A percentile compares a stretch with the other conserved stretches of the same genome.
These are phyloP conservation scores for Mallotus nudiflorus DNA, from an alignment of 345 rosid genomes.

Conservation along the genomic window DNA sequence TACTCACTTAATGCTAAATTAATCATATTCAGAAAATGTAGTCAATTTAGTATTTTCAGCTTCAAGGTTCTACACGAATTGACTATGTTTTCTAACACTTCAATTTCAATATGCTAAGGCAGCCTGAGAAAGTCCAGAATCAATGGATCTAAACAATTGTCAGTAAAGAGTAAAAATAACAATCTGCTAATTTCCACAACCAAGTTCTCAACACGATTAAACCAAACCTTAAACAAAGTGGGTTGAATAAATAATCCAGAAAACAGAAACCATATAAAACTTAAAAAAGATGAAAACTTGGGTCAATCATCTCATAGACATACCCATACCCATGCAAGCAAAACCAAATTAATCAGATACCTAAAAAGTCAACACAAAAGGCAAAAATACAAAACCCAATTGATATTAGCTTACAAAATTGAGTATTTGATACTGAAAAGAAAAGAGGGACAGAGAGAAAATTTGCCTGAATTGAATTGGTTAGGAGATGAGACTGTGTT, in stretches of 20 bases:
- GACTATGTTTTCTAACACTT: background rate
- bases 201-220: background rate
- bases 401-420: background rate
- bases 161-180: background rate
- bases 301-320: background rate
- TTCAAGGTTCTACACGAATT: background rate
- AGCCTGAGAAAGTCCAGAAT: background rate
- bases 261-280: background rate
- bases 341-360: background rate
- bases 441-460: background rate
- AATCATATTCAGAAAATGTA: background rate
- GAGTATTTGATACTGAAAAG: background rate
- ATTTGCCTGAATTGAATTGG: conserved; percentile 48
- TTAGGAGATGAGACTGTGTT: conserved; percentile 40
- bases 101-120: background rate
- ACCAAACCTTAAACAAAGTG: background rate
- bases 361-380: too few species aligned
- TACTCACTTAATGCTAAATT: background rate
- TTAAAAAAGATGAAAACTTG: background rate
- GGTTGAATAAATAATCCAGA: background rate
- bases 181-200: background rate
- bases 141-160: background rate
- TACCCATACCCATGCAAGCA: background rate
- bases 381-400: background rate
- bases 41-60: background rate